Conservation (phyloP, 352 stramenopile genomes). For the Pythium brachiatum region DNA sequence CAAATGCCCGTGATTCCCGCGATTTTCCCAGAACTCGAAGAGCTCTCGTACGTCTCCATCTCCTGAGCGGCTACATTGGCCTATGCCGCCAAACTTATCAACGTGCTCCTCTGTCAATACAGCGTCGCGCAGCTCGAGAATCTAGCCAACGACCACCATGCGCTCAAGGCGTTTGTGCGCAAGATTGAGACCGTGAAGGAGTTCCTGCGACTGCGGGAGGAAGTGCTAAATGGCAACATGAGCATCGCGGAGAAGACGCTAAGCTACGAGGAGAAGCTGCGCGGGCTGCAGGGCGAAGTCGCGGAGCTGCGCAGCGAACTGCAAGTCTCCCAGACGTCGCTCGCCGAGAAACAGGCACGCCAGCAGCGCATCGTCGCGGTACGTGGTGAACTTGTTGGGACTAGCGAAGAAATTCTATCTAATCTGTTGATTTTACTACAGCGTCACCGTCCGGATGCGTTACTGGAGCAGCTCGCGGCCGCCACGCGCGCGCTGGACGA, state of each 20-base stretch:
- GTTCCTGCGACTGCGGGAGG: conserved; percentile 69
- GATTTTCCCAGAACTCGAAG: conserved; percentile 71
- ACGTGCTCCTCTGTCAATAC: no score
- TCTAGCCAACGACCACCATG: conserved; percentile 53
- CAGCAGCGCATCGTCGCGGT: conserved; percentile 73
- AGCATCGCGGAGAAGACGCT: conserved; percentile 70
- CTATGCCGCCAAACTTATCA: no score
- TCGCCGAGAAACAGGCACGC: conserved; percentile 66
- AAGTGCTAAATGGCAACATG: conserved; percentile 80
- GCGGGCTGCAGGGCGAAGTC: conserved; percentile 49
- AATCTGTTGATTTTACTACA: conserved; percentile 20
- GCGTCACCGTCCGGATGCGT: conserved; percentile 63
- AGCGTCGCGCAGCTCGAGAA: conserved; percentile 61
- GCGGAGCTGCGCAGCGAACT: conserved; percentile 44
- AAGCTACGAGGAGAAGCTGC: conserved; percentile 47
- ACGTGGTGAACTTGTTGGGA: conserved; percentile 21
- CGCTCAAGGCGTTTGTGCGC: conserved; percentile 61
- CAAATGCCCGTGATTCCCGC: conserved; percentile 76
- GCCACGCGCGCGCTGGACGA: conserved; percentile 61
- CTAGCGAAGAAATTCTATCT: neutral
- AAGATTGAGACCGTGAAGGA: conserved; percentile 59
- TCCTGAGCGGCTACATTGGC: neutral
- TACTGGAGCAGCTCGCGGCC: conserved; percentile 65
- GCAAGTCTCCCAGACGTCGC: conserved; percentile 44
- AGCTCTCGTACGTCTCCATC: conserved; percentile 57